A percentile compares a stretch with the other conserved stretches of the same genome.
Evolutionary conservation across 805 yeast species (phyloP).

Genomic region (Kregervanrija delftensis): DNA sequence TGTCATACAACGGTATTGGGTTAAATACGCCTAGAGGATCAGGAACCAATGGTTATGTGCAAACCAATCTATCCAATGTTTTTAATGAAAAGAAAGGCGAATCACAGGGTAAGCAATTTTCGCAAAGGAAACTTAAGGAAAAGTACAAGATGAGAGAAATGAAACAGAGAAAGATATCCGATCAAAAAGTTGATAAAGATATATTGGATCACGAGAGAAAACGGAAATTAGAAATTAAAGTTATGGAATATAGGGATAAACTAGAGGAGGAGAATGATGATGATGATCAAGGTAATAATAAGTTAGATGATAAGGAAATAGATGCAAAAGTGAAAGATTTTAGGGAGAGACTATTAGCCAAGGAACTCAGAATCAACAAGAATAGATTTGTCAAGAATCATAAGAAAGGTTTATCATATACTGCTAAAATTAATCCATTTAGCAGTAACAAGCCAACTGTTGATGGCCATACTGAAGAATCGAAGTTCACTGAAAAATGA

Average conservation of each 20-base stretch:
- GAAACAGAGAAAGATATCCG: constrained; percentile 4
- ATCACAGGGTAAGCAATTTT: constrained; percentile 30
- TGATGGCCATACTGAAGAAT: no score
- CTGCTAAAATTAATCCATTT: constrained; percentile 16
- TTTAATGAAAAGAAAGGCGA: constrained; percentile 19
- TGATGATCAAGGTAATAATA: background rate
- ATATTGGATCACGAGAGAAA: constrained; percentile 30
- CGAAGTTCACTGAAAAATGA: no score
- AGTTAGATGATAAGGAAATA: constrained; percentile 30
- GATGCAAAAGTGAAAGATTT: constrained; percentile 25
- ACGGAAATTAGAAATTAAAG: constrained; percentile 36
- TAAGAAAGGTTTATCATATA: constrained; percentile 7
- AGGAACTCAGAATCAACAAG: background rate
- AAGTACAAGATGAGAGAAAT: constrained; percentile 9
- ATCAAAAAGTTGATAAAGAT: constrained; percentile 17
- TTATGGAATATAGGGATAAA: constrained; percentile 44
- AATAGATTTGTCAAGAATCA: background rate
- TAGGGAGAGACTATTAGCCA: constrained; percentile 16
- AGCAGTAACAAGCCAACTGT: background rate
- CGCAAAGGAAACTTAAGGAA: constrained; percentile 27
- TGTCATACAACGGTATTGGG: constrained; percentile 57
- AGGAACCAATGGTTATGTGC: constrained; percentile 57
- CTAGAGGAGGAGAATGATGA: constrained; percentile 38
- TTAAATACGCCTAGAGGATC: constrained; percentile 52
- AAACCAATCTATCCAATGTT: constrained; percentile 32